Conservation (phyloP, 257 asterid genomes). For the Lavandula angustifolia region DNA sequence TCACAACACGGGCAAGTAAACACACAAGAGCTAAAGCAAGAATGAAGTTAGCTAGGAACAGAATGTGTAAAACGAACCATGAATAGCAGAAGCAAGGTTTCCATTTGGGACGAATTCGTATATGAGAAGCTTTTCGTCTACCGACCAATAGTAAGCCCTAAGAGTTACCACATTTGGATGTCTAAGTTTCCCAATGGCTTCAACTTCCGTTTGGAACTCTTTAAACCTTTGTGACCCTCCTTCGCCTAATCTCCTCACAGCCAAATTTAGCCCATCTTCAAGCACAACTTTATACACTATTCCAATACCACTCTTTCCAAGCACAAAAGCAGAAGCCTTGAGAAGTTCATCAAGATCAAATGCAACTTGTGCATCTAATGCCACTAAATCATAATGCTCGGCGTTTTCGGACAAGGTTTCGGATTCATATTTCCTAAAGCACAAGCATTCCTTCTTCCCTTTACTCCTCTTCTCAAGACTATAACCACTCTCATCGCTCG, state of each 20-base stretch:
- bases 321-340: constrained; percentile 90
- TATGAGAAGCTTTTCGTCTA: constrained; percentile 85
- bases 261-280: constrained; percentile 72
- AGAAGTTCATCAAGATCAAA: constrained; percentile 88
- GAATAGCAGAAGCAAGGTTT: constrained; percentile 76
- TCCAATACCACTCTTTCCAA: constrained; percentile 90
- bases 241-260: constrained; percentile 87
- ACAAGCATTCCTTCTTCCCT: constrained; percentile 60
- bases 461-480: constrained; percentile 60
- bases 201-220: constrained; percentile 85
- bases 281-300: constrained; percentile 93
- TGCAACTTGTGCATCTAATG: constrained; percentile 64
- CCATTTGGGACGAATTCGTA: constrained; percentile 78
- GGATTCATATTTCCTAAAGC: constrained; percentile 78
- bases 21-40: background rate
- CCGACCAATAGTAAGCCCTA: constrained; percentile 93
- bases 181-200: constrained; percentile 87
- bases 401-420: constrained; percentile 75
- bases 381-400: constrained; percentile 73
- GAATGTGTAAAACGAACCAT: constrained; percentile 48
- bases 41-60: constrained; percentile 13
- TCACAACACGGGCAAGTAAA: background rate
- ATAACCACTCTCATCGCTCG: constrained; percentile 43
- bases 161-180: constrained; percentile 76
- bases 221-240: constrained; percentile 91